These are phyloP conservation scores for Phialophora tarda DNA, from an alignment of 2,329 filamentous ascomycete genomes.

Conservation along the genomic window DNA sequence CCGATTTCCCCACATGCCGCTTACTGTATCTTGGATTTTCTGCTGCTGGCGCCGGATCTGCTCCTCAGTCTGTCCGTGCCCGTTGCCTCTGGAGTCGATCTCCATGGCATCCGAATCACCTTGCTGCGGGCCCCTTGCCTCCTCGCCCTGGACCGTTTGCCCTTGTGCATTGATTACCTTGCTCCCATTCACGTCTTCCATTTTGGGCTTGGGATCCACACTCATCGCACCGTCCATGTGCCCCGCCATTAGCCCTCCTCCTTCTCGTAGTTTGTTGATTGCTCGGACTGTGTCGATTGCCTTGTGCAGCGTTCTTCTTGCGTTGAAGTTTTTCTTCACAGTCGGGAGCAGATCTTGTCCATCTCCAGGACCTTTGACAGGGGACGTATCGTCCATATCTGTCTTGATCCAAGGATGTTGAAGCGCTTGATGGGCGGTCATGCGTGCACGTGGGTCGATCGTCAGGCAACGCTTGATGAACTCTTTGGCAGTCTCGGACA, in stretches of 20 bases:
- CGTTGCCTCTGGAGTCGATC: slow-evolving; percentile 65
- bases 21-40: slow-evolving; percentile 63
- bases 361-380: slow-evolving; percentile 44
- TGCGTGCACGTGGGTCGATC: slow-evolving; percentile 81
- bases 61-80: slow-evolving; percentile 65
- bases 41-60: slow-evolving; percentile 67
- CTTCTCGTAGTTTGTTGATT: slow-evolving; percentile 70
- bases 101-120: slow-evolving; percentile 52
- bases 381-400: slow-evolving; percentile 50
- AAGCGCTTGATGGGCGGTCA: slow-evolving; percentile 83
- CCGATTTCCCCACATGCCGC: slow-evolving; percentile 59
- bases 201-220: slow-evolving; percentile 60
- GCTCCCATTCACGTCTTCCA: slow-evolving; percentile 52
- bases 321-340: slow-evolving; percentile 74
- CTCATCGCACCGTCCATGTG: slow-evolving; percentile 68
- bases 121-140: slow-evolving; percentile 42
- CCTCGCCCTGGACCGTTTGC: slow-evolving; percentile 37
- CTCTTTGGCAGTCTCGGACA: slow-evolving; percentile 82
- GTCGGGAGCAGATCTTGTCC: slow-evolving; percentile 65
- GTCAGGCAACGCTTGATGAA: slow-evolving; percentile 94
- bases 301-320: slow-evolving; percentile 67
- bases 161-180: slow-evolving; percentile 49
- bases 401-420: slow-evolving; percentile 69
- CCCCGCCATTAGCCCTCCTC: slow-evolving; percentile 56
- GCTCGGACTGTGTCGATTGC: slow-evolving; percentile 71